phyloP scores from a whole-genome alignment of 2,329 filamentous ascomycete species.

The Alternaria hordeiaustralica region DNA sequence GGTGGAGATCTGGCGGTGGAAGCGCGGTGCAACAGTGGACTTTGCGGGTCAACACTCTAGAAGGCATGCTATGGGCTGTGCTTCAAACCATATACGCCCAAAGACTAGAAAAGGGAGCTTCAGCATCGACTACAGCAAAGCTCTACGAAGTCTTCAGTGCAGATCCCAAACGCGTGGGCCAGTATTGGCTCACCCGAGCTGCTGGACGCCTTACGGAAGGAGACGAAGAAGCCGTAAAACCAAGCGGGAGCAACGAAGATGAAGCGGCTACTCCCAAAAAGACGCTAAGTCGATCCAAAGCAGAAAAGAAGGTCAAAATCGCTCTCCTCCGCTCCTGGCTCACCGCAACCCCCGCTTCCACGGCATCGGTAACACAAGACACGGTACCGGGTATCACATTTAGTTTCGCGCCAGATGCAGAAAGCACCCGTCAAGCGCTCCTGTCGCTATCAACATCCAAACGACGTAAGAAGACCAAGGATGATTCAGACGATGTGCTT shows the following conservation, averaged over 20 bases:
- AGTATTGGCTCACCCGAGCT: conserved; percentile 43
- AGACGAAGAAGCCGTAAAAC: neutral
- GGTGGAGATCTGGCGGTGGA: conserved; percentile 68
- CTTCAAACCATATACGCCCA: conserved; percentile 29
- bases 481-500: neutral
- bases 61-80: conserved; percentile 79
- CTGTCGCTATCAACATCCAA: conserved; percentile 7
- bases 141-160: conserved; percentile 34
- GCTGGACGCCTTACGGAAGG: conserved; percentile 6
- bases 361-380: neutral
- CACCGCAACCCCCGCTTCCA: conserved; percentile 16
- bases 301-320: conserved; percentile 68
- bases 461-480: conserved; percentile 3
- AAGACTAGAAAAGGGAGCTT: neutral
- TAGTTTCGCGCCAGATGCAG: conserved; percentile 13
- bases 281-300: conserved; percentile 49
- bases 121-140: neutral
- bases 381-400: conserved; percentile 25
- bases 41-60: conserved; percentile 78
- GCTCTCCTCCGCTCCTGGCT: conserved; percentile 58
- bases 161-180: conserved; percentile 47
- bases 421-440: conserved; percentile 13
- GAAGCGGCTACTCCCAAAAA: conserved; percentile 29
- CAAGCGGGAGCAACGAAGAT: conserved; percentile 22
- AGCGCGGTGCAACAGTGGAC: conserved; percentile 81